phyloP scores from a whole-genome alignment of 306 rosid species.

The Oemleria cerasiformis region DNA sequence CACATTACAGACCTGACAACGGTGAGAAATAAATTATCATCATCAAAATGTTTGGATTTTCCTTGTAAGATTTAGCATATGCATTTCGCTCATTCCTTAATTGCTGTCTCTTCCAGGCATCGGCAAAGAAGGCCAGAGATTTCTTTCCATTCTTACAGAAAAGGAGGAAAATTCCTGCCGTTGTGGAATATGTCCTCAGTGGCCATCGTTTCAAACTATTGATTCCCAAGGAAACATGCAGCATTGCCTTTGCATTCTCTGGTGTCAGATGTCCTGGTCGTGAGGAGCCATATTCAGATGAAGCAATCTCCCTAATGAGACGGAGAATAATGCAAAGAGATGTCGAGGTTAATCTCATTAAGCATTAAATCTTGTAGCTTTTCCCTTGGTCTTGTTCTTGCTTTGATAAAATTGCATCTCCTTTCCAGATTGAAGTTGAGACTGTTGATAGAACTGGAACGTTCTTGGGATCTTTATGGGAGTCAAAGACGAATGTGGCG shows the following conservation, averaged over 20 bases:
- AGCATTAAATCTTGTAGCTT: conserved; percentile 14
- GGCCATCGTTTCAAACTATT: conserved; percentile 98
- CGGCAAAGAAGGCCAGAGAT: conserved; percentile 84
- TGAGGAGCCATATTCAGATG: conserved; percentile 84
- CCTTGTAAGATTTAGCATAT: not conserved
- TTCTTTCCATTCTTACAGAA: conserved; percentile 88
- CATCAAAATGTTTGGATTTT: conserved; percentile 10
- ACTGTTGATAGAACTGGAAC: conserved; percentile 95
- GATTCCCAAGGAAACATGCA: conserved; percentile 97
- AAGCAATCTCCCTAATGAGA: conserved; percentile 95
- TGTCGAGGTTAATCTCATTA: conserved; percentile 65
- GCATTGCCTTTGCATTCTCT: conserved; percentile 88
- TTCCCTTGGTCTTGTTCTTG: conserved; percentile 16
- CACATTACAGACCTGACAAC: conserved; percentile 83
- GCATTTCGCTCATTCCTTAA: conserved; percentile 3
- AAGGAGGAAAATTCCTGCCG: conserved; percentile 84
- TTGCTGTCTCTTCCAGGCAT: conserved; percentile 48
- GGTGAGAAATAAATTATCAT: conserved; percentile 42
- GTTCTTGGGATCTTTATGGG: conserved; percentile 96
- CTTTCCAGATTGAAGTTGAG: conserved; percentile 82
- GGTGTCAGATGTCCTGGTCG: conserved; percentile 99
- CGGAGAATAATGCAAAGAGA: conserved; percentile 98
- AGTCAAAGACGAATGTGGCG: conserved; percentile 70
- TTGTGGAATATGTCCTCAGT: conserved; percentile 95
- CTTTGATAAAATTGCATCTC: conserved; percentile 9